Evolutionary conservation across 2,329 filamentous ascomycete genomes (phyloP).

Genomic region (Phialophora macrospora): DNA sequence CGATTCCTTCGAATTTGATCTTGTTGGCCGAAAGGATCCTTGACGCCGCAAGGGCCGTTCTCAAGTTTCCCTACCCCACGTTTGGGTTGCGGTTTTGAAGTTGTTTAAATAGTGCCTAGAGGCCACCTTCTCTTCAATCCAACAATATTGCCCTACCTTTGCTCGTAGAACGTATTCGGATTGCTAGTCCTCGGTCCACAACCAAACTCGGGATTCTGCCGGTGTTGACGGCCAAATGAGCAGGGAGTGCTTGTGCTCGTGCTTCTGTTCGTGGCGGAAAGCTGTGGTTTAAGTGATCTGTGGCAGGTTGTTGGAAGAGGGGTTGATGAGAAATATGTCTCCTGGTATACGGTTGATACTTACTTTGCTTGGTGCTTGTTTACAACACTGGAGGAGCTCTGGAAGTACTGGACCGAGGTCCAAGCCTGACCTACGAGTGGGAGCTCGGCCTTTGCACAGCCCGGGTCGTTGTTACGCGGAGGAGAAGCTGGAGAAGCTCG

Average conservation of each 20-base stretch:
- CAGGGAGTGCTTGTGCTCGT: conserved; percentile 5
- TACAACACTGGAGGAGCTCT: background rate
- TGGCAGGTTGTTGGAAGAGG: background rate
- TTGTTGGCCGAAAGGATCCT: background rate
- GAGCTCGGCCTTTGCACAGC: background rate
- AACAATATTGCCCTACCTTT: background rate
- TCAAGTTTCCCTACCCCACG: background rate
- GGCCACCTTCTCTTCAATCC: background rate
- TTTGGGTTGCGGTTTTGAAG: background rate
- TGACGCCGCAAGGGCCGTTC: background rate
- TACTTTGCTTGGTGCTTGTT: background rate
- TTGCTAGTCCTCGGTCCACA: conserved; percentile 2
- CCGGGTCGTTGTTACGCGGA: background rate
- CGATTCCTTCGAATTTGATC: background rate
- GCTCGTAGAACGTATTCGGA: conserved; percentile 11
- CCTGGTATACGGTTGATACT: background rate
- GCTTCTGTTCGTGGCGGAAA: background rate
- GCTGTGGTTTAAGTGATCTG: background rate
- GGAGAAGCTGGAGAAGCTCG: background rate
- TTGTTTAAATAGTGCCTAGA: background rate
- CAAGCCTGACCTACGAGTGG: background rate
- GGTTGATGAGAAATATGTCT: background rate
- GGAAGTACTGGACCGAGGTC: background rate
- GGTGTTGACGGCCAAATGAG: conserved; percentile 8
- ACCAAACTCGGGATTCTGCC: conserved; percentile 10